Base-by-base conservation (phyloP, 352 stramenopile species). In the Plasmopara halstedii region DNA sequence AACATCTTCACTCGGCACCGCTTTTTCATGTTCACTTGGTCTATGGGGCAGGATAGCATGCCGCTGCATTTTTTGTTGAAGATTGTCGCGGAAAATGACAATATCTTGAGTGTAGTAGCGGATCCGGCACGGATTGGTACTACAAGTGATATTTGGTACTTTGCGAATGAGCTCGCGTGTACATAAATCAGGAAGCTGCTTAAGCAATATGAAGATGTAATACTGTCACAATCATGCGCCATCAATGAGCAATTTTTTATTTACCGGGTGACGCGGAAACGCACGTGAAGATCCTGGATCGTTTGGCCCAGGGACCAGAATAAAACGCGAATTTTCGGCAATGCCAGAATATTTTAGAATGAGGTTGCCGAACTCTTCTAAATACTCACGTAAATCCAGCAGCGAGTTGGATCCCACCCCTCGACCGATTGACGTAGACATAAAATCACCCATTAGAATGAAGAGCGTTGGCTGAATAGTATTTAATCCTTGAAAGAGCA, bases 401-500 rank as follows among this genome's bases (percentile, higher is more conserved):
- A 92, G 53, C 17, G 68, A 76, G 45, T 80, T 84, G 9, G 75
- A 83, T 10, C 64, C 70, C 2, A 68, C 58, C 40, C 80, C 73
- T 49, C 77, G 66, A 50, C 82, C 85, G 3, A 95, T 78, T 7
- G 83, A 79, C 2, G 69, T 67, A 6, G 83, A 92, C 38, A 88
- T 72, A 50, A 97, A 97, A 59, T 97, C 88, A 34, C 93, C 93
- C 87, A 98, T 97, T 18, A 98, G 73, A 11, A 97, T 76, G 54
- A 97, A 97, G 15, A 97, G 53, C 15, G 76, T 75, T 8, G 81
- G 77, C 38, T 77, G 44, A 9, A 94, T 63, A 17, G 62, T 73
- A 41, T 94, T 70, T 22, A 95, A 85, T 1, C 83, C 88, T 34
- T 91, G 70, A 42, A 98, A 94, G 22, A 98, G 64, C 21, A 81